Evolutionary conservation across 2,329 filamentous ascomycete species (phyloP).

Genomic region (Neonectria sp.): DNA sequence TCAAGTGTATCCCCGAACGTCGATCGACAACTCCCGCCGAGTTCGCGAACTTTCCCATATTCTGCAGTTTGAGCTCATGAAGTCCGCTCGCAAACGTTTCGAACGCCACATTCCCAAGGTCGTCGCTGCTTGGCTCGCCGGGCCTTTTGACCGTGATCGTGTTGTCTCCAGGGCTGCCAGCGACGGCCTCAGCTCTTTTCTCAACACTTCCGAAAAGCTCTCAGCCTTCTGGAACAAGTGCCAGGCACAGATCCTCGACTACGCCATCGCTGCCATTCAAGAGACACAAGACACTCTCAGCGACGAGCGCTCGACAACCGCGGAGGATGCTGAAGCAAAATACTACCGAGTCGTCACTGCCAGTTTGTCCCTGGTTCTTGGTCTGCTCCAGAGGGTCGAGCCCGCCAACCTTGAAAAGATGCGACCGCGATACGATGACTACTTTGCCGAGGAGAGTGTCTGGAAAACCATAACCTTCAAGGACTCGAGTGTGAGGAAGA

Average conservation of each 20-base stretch:
- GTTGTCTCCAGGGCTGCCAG: slow-evolving; percentile 82
- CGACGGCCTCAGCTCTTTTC: slow-evolving; percentile 82
- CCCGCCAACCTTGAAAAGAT: slow-evolving; percentile 71
- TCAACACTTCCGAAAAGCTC: slow-evolving; percentile 85
- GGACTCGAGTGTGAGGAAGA: slow-evolving; percentile 68
- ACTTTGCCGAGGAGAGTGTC: slow-evolving; percentile 76
- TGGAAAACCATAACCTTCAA: slow-evolving; percentile 78
- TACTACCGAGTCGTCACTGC: slow-evolving; percentile 81
- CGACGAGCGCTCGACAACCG: slow-evolving; percentile 87
- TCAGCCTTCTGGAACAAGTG: slow-evolving; percentile 84
- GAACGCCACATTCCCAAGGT: slow-evolving; percentile 83
- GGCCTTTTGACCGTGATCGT: slow-evolving; percentile 88
- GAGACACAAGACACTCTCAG: slow-evolving; percentile 89
- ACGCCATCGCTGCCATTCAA: slow-evolving; percentile 83
- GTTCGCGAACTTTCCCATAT: slow-evolving; percentile 90
- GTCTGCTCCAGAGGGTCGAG: slow-evolving; percentile 66
- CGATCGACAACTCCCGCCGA: slow-evolving; percentile 89
- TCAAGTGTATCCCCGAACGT: slow-evolving; percentile 87
- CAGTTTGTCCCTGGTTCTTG: slow-evolving; percentile 69
- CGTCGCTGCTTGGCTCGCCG: slow-evolving; percentile 92
- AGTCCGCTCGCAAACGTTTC: slow-evolving; percentile 83
- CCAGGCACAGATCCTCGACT: slow-evolving; percentile 85
- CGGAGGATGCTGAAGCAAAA: slow-evolving; percentile 89
- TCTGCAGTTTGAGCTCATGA: slow-evolving; percentile 76
- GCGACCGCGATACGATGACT: slow-evolving; percentile 72